These are phyloP conservation scores for Dipteronia sinensis DNA, from an alignment of 345 rosid species.

Conservation along the genomic window DNA sequence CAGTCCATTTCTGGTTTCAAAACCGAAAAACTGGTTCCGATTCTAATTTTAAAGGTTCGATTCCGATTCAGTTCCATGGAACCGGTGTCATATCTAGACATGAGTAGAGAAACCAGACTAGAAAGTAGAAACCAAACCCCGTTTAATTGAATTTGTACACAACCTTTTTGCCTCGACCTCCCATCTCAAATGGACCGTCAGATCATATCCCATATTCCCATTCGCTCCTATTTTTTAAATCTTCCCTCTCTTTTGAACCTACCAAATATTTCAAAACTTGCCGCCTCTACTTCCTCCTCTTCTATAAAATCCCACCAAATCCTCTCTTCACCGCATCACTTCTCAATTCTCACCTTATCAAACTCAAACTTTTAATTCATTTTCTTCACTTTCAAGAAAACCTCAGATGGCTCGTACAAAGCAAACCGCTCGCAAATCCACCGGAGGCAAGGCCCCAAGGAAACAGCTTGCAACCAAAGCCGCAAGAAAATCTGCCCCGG, in stretches of 20 bases:
- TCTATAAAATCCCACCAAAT: background rate
- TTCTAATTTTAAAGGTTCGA: too few relatives aligned
- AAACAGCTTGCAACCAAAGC: constrained; percentile 59
- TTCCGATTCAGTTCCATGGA: too few relatives aligned
- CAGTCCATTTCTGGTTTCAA: too few relatives aligned
- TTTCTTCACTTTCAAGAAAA: too few relatives aligned
- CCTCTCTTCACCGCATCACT: background rate
- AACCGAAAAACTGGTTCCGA: too few relatives aligned
- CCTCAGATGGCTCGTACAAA: constrained; percentile 55
- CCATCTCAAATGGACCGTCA: constrained; percentile 15
- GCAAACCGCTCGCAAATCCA: constrained; percentile 59
- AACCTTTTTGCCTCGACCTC: constrained; percentile 6
- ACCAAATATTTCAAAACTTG: background rate
- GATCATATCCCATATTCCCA: background rate
- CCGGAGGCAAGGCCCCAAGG: constrained; percentile 61
- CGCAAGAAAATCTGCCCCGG: constrained; percentile 56
- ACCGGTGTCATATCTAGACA: too few relatives aligned
- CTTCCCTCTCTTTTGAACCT: background rate
- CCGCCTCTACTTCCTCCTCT: background rate
- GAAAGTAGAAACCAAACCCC: constrained; percentile 32
- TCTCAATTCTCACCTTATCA: too few relatives aligned
- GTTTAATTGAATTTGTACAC: background rate
- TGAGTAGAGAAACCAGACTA: constrained; percentile 55
- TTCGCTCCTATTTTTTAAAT: background rate
- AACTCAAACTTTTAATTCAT: too few relatives aligned